Conservation (phyloP, 441 rosid species). For the Populus hybrid region DNA sequence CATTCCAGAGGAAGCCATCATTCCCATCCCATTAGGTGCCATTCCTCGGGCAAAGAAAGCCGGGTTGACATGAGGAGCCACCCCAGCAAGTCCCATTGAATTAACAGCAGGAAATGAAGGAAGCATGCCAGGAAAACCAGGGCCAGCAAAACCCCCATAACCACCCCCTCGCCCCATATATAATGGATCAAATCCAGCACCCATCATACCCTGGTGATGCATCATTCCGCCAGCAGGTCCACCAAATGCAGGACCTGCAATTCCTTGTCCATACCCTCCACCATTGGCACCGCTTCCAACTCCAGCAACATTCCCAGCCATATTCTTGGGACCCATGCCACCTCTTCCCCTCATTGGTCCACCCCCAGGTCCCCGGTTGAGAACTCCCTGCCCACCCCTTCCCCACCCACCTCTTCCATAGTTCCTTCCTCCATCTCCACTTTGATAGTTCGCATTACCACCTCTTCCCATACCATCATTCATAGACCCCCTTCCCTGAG, state of each 20-base stretch:
- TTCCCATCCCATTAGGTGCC: constrained; percentile 69
- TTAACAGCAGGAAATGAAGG: constrained; percentile 85
- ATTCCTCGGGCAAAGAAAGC: constrained; percentile 87
- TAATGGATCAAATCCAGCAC: constrained; percentile 83
- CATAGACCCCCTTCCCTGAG: constrained; percentile 60
- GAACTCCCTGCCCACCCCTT: constrained; percentile 77
- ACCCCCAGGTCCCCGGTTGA: constrained; percentile 71
- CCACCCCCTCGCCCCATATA: constrained; percentile 85
- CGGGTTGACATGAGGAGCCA: constrained; percentile 98
- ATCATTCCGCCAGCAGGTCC: constrained; percentile 68
- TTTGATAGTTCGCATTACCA: constrained; percentile 64
- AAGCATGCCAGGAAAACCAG: constrained; percentile 80
- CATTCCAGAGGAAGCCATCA: constrained; percentile 83
- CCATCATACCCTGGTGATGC: constrained; percentile 95
- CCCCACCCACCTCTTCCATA: constrained; percentile 90
- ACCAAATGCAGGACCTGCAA: constrained; percentile 74
- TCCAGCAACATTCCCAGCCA: constrained; percentile 46
- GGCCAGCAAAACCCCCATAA: constrained; percentile 85
- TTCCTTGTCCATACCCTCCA: constrained; percentile 77
- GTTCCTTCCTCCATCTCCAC: constrained; percentile 78
- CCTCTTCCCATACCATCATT: constrained; percentile 68
- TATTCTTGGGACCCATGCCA: constrained; percentile 60
- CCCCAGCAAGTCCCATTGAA: constrained; percentile 87
- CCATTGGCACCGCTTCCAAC: constrained; percentile 48
- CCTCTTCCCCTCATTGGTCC: constrained; percentile 82